Percentiles rank a stretch among this genome's conserved stretches.
Evolutionary conservation across 164 flowering plant species (phyloP).

Genomic region (Chimonanthus salicifolius): DNA sequence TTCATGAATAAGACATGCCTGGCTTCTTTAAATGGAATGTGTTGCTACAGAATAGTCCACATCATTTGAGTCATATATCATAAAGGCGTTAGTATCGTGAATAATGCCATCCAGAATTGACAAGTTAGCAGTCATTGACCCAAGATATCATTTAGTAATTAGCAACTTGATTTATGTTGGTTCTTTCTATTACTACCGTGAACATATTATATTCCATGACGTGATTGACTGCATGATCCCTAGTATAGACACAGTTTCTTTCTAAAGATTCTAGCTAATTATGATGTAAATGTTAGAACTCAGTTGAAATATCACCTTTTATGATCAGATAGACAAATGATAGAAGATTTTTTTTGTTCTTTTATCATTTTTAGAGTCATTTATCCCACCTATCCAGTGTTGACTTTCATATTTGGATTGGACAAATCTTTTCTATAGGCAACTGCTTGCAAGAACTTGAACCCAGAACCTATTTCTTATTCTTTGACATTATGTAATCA

Average conservation of each 20-base stretch:
- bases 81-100: no score
- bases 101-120: not conserved
- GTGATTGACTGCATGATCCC: not conserved
- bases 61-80: no score
- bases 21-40: no score
- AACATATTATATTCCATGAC: not conserved
- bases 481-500: not conserved
- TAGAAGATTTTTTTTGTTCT: not conserved
- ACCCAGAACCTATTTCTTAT: not conserved
- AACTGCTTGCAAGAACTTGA: no score
- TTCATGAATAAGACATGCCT: no score
- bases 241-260: not conserved
- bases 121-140: not conserved
- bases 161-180: not conserved
- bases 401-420: no score
- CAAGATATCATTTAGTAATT: not conserved
- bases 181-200: not conserved
- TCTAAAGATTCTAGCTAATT: not conserved
- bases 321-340: not conserved
- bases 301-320: not conserved
- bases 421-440: no score
- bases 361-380: no score
- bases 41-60: no score
- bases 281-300: not conserved
- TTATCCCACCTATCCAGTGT: no score